Base-by-base conservation (phyloP, 1,139 yeast species). In the Citeromyces hawaiiensis region DNA sequence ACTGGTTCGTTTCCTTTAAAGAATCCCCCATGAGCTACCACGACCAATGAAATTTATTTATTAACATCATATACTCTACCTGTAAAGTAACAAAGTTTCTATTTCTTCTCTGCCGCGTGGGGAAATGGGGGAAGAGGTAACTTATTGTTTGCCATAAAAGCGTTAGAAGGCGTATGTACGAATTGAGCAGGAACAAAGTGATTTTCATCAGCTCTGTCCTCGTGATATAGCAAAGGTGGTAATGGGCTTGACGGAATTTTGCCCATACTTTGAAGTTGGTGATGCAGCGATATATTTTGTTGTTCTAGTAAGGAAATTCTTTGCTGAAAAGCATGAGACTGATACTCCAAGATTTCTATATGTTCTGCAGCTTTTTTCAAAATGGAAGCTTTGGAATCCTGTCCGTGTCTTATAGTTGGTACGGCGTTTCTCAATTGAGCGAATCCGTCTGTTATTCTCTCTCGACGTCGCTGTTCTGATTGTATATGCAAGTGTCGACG, bases 381-480 rank as follows among this genome's bases (percentile, higher is more conserved):
- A n/a, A 63, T 59, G 41, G 57, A 57, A 1, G 70, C 68, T 47
- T 65, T 65, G 10, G 69, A 64, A 43, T 63, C 69, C 45, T 60
- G 64, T 4, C 64, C 56, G n/a, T 63, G 59, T 30, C 61, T 52
- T 41, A 67, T 55, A 23, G 57, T 55, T 4, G 70, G 70, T 10
- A 65, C 66, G 2, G 61, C 50, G 38, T 52, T 49, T 41, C 59
- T 59, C 31, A 65, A 50, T 41, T 55, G 55, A 37, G 60, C 59
- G 45, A 65, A 65, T 14, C 70, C 70, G 36, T 66, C 70, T 37
- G 64, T 64, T 42, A 65, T 65, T 45, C 61, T 59, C 42, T 64
- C 69, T 35, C 70, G 52, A 29, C 70, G 55, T 37, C 70, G 53
- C 46, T 65, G 70, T 45, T 65, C 70, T 4, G 68, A 62, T 31